Evolutionary conservation across 1,284 basidiomycete species (phyloP).

Genomic region (Gomphus bonarii): DNA sequence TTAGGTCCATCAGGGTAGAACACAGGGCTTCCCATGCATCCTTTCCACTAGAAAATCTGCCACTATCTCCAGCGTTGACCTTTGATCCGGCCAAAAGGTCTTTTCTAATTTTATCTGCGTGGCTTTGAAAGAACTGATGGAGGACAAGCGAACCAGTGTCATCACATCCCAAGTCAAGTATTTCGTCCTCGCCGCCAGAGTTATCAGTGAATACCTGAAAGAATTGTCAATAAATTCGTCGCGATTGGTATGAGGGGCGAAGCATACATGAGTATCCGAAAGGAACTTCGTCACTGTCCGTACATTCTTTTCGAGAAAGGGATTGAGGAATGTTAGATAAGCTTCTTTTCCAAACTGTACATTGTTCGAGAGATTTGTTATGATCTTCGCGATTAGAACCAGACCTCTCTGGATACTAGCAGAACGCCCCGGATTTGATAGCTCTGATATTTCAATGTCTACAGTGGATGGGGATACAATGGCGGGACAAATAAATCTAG

Average conservation of each 20-base stretch:
- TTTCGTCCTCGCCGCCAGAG: conserved; percentile 35
- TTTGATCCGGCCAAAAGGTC: conserved; percentile 51
- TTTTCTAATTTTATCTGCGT: conserved; percentile 77
- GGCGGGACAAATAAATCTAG: conserved; percentile 38
- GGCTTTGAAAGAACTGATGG: conserved; percentile 73
- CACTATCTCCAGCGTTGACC: conserved; percentile 28
- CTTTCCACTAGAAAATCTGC: conserved; percentile 35
- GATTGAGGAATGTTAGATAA: conserved; percentile 74
- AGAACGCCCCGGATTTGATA: conserved; percentile 13
- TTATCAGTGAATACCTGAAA: background rate
- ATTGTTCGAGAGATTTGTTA: conserved; percentile 89
- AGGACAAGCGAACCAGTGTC: conserved; percentile 74
- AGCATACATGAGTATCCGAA: conserved; percentile 65
- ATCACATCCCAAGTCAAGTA: conserved; percentile 64
- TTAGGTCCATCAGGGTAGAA: conserved; percentile 71
- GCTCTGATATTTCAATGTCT: conserved; percentile 63
- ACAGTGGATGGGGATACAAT: conserved; percentile 79
- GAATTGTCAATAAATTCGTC: background rate
- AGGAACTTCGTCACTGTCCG: conserved; percentile 74
- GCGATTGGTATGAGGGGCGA: conserved; percentile 18
- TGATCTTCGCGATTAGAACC: conserved; percentile 81
- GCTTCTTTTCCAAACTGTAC: conserved; percentile 84
- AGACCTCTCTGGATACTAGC: conserved; percentile 62
- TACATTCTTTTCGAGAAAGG: conserved; percentile 70
- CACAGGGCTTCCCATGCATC: conserved; percentile 70